Conservation (phyloP, 805 yeast species). For the Yamadazyma phyllophila region DNA sequence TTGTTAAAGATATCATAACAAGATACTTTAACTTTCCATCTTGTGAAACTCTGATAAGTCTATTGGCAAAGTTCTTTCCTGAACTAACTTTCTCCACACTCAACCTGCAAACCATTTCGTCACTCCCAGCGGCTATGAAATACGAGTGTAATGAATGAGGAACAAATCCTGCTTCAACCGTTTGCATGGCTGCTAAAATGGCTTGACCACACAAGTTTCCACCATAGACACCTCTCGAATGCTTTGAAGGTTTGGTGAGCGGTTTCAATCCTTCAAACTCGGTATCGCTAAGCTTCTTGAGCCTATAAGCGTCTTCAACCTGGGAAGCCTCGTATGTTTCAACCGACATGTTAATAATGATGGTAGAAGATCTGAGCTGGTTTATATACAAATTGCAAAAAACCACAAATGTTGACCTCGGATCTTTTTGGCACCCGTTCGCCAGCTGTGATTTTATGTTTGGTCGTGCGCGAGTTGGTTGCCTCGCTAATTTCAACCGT, state of each 20-base stretch:
- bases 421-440: background rate
- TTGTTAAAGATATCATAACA: slow-evolving; percentile 36
- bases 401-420: background rate
- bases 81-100: slow-evolving; percentile 33
- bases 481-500: background rate
- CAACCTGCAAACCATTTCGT: slow-evolving; percentile 25
- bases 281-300: slow-evolving; percentile 8
- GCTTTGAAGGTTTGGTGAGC: slow-evolving; percentile 27
- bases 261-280: slow-evolving; percentile 25
- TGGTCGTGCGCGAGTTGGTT: background rate
- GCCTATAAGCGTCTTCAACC: slow-evolving; percentile 9
- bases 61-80: slow-evolving; percentile 35
- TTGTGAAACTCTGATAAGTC: slow-evolving; percentile 31
- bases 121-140: slow-evolving; percentile 39
- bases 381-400: slow-evolving; percentile 1
- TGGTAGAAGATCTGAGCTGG: background rate
- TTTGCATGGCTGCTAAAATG: slow-evolving; percentile 35
- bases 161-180: slow-evolving; percentile 24
- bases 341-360: slow-evolving; percentile 1
- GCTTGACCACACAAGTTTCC: slow-evolving; percentile 42
- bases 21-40: slow-evolving; percentile 28
- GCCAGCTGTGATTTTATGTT: background rate
- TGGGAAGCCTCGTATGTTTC: background rate
- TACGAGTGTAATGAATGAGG: slow-evolving; percentile 43
- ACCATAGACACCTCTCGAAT: slow-evolving; percentile 40